Percentiles rank a stretch among this genome's conserved stretches.
Conservation (phyloP, 2,329 filamentous ascomycete species). For the Orbilia ellipsospora region DNA sequence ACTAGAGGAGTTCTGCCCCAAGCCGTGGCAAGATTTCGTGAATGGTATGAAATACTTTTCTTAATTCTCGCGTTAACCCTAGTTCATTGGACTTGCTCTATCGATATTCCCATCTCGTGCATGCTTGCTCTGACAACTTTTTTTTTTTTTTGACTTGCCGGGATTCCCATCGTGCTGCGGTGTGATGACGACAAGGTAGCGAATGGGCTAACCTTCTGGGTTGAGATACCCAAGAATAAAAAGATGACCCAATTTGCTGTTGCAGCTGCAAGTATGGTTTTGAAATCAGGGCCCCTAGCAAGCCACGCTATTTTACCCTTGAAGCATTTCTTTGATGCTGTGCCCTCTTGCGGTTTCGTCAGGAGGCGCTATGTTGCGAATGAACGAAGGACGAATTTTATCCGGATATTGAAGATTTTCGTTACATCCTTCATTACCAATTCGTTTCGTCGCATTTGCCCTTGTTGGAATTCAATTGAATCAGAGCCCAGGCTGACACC, state of each 20-base stretch:
- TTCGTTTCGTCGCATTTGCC: not conserved
- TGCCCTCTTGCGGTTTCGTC: constrained; percentile 43
- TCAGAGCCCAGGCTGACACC: constrained; percentile 1
- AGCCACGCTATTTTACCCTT: constrained; percentile 30
- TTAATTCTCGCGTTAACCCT: constrained; percentile 9
- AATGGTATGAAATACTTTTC: constrained; percentile 69
- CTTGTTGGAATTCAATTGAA: not conserved
- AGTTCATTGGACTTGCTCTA: constrained; percentile 11
- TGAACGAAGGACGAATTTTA: constrained; percentile 16
- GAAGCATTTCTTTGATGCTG: constrained; percentile 20
- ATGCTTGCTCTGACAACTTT: constrained; percentile 13
- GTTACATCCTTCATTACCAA: constrained; percentile 18
- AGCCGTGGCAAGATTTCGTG: constrained; percentile 77
- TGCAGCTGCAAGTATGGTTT: constrained; percentile 26
- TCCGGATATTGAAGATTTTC: constrained; percentile 35
- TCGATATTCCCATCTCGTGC: constrained; percentile 2
- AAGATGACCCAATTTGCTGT: constrained; percentile 24
- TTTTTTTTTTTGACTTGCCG: not conserved
- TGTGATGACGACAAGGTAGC: constrained; percentile 53
- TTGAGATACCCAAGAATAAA: constrained; percentile 53
- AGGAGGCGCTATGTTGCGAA: constrained; percentile 7
- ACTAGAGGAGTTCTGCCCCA: constrained; percentile 80
- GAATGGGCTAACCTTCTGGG: constrained; percentile 28
- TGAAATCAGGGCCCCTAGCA: not conserved
- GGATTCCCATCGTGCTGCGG: constrained; percentile 25